Evolutionary conservation across 2,329 filamentous ascomycete species (phyloP).

Genomic region (Ophiostoma montium): DNA sequence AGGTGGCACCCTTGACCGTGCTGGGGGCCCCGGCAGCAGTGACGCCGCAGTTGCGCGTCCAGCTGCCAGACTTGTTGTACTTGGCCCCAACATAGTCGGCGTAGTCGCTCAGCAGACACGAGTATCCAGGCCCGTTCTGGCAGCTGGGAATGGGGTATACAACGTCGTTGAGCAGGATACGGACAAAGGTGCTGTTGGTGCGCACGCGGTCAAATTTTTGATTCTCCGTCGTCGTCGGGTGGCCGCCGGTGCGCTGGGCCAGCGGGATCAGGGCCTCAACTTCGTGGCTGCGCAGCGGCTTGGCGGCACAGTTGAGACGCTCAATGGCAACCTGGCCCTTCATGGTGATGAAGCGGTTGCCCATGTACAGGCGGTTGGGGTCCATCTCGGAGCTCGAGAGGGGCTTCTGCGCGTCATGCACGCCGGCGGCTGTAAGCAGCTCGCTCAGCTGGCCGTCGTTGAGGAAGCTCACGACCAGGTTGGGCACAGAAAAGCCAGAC

Average conservation of each 20-base stretch:
- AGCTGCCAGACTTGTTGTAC: constrained; percentile 33
- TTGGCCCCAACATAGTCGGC: constrained; percentile 29
- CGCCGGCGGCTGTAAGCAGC: constrained; percentile 42
- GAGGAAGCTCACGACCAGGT: constrained; percentile 45
- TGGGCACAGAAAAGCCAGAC: constrained; percentile 34
- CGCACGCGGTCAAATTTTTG: constrained; percentile 5
- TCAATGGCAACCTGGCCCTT: constrained; percentile 52
- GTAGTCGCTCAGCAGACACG: constrained; percentile 35
- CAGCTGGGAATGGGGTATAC: constrained; percentile 45
- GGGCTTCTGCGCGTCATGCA: constrained; percentile 41
- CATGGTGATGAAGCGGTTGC: constrained; percentile 45
- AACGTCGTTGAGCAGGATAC: constrained; percentile 47
- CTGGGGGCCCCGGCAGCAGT: constrained; percentile 26
- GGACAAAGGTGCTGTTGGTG: constrained; percentile 31
- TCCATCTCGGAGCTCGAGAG: constrained; percentile 34
- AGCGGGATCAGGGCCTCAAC: constrained; percentile 5
- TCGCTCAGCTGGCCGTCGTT: constrained; percentile 55
- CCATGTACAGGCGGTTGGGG: constrained; percentile 35
- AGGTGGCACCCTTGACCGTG: constrained; percentile 31
- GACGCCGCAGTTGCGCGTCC: constrained; percentile 33
- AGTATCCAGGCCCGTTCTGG: constrained; percentile 38
- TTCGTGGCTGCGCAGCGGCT: constrained; percentile 6
- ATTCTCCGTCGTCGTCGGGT: neutral
- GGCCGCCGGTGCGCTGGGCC: constrained; percentile 3
- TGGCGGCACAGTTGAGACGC: constrained; percentile 36